Conservation (phyloP, 495 filamentous ascomycete genomes). For the Aspergillus nidulans region DNA sequence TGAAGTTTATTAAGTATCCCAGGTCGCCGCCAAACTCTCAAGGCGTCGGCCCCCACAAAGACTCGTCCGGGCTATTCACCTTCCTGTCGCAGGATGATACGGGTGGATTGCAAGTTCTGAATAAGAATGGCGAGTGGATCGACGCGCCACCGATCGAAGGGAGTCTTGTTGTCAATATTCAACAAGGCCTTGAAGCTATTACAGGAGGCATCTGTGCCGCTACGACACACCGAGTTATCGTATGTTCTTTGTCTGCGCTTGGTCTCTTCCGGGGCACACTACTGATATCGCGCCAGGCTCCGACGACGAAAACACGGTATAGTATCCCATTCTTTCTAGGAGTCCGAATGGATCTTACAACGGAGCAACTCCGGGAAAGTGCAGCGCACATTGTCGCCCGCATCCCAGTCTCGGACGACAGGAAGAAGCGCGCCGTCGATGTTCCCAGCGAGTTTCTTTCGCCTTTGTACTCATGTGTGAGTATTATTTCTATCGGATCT, state of each 20-base stretch:
- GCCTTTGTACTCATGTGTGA: slow-evolving; percentile 37
- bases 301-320: slow-evolving; percentile 53
- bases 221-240: slow-evolving; percentile 78
- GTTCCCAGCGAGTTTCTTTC: slow-evolving; percentile 44
- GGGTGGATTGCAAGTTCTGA: slow-evolving; percentile 48
- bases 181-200: slow-evolving; percentile 86
- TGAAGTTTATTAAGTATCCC: slow-evolving; percentile 92
- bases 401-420: slow-evolving; percentile 32
- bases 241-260: slow-evolving; percentile 23
- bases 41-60: slow-evolving; percentile 90
- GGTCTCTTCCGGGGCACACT: too few relatives aligned
- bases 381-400: slow-evolving; percentile 34
- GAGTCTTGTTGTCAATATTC: slow-evolving; percentile 56
- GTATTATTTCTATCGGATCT: slow-evolving; percentile 7
- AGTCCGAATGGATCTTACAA: slow-evolving; percentile 74
- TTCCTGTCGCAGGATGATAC: slow-evolving; percentile 52
- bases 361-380: slow-evolving; percentile 44
- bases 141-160: slow-evolving; percentile 43
- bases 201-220: slow-evolving; percentile 80
- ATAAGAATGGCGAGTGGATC: slow-evolving; percentile 46
- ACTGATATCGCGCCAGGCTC: slow-evolving; percentile 22
- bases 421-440: slow-evolving; percentile 36
- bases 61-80: slow-evolving; percentile 63
- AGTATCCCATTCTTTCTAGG: slow-evolving; percentile 91
- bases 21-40: slow-evolving; percentile 58